Percentiles rank a stretch among this genome's conserved stretches.
Evolutionary conservation across 495 filamentous ascomycete genomes (phyloP).

Genomic region (Zalerion maritima): DNA sequence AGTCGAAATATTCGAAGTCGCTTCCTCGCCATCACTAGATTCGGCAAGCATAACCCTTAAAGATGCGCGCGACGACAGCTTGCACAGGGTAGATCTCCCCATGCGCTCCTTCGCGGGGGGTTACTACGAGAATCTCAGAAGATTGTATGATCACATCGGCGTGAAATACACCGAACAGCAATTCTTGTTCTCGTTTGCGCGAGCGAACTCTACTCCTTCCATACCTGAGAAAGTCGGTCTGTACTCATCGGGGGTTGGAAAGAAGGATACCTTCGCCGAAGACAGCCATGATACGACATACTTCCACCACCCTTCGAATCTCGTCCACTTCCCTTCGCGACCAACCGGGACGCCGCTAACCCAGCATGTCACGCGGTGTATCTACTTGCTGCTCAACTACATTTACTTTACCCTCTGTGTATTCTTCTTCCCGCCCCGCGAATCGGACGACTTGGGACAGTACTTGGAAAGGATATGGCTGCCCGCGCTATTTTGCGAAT

Average conservation of each 20-base stretch:
- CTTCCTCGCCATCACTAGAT: slow-evolving; percentile 25
- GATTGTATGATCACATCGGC: slow-evolving; percentile 39
- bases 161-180: slow-evolving; percentile 27
- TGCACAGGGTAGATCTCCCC: slow-evolving; percentile 35
- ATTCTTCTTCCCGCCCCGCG: slow-evolving; percentile 25
- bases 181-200: slow-evolving; percentile 32
- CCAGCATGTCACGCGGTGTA: slow-evolving; percentile 11
- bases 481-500: slow-evolving; percentile 23
- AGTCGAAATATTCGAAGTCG: slow-evolving; percentile 34
- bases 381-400: slow-evolving; percentile 27
- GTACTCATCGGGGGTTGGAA: no score
- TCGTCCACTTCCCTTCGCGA: slow-evolving; percentile 29
- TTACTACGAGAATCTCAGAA: slow-evolving; percentile 36
- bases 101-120: slow-evolving; percentile 42
- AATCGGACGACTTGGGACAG: slow-evolving; percentile 23
- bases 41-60: slow-evolving; percentile 23
- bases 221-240: no score
- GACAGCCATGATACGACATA: no score
- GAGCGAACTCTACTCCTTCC: no score
- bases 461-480: slow-evolving; percentile 34
- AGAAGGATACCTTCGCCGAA: no score
- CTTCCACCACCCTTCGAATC: slow-evolving; percentile 35
- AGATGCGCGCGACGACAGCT: slow-evolving; percentile 4
- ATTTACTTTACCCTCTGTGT: slow-evolving; percentile 20
- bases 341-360: slow-evolving; percentile 15